Base-by-base conservation (phyloP, 805 yeast genomes). In the Starmerella kuoi region DNA sequence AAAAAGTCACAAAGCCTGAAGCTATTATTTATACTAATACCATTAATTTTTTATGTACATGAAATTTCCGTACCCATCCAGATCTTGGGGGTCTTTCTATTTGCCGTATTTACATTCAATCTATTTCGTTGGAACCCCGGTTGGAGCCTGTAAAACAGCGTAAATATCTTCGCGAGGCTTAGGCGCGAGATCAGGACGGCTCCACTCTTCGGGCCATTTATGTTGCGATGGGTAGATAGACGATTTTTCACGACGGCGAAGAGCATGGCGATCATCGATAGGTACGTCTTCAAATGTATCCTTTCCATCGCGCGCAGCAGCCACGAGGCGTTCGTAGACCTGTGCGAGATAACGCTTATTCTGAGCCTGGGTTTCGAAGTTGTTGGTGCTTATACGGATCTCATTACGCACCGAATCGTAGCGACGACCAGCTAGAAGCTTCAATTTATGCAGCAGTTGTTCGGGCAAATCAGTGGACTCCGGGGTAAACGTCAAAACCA, bases 191-290 rank as follows among this genome's bases (percentile, higher is more conserved):
- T 82, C 71, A 9, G 83, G 81, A 45, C 77, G 69, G 51, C 69
- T 65, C 97, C 97, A 88, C 38, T 67, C 74, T 49, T 75, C 75
- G 14, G 97, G 96, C 67, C 83, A 86, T 41, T 62, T 52, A 43
- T 63, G 56, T 23, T 56, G 59, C 8, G 41, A 21, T 6, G 62
- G 63, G 40, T 59, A 59, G 23, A 63, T 59, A 47, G 65, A 58
- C 49, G 60, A 61, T 50, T 68, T 60, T 43, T 65, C 62, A 47
- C 57, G 58, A 20, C 45, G 45, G 24, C 39, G 38, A 40, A 59
- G 61, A 40, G 72, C 69, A 56, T 79, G 85, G 60, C 94, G 76
- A 21, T 68, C 74, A 60, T 87, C 94, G 37, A 88, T 61, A 25
- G 96, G 95, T 25, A 88, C 65, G 55, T 83, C 94, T 33, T 69